Evolutionary conservation across 805 yeast species (phyloP).

Genomic region (Komagataella kurtzmanii): DNA sequence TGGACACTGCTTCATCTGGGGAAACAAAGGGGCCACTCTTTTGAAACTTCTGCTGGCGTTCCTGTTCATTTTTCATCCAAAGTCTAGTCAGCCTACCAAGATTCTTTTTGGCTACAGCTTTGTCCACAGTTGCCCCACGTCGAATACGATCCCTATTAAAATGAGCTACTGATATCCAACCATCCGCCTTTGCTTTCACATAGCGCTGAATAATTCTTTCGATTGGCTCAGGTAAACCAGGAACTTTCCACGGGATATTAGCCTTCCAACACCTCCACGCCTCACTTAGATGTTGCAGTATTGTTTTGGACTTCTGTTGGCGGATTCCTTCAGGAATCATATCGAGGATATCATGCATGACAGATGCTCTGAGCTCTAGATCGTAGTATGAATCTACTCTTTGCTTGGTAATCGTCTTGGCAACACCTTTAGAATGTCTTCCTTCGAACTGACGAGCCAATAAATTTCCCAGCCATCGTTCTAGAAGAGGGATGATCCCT

Average conservation of each 20-base stretch:
- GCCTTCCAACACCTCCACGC: constrained; percentile 99
- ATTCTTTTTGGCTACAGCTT: constrained; percentile 87
- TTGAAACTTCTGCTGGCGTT: constrained; percentile 66
- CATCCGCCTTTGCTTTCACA: constrained; percentile 90
- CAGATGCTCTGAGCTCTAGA: constrained; percentile 83
- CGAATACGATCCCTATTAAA: constrained; percentile 80
- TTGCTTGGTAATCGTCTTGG: constrained; percentile 91
- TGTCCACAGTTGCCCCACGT: constrained; percentile 87
- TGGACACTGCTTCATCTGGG: constrained; percentile 78
- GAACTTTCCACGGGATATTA: constrained; percentile 94
- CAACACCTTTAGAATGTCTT: constrained; percentile 78
- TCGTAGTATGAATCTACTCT: constrained; percentile 93
- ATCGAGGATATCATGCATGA: constrained; percentile 89
- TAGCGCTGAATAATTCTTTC: constrained; percentile 79
- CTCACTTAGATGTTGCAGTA: constrained; percentile 87
- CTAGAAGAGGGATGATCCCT: constrained; percentile 83
- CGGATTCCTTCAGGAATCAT: constrained; percentile 94
- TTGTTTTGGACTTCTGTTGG: constrained; percentile 74
- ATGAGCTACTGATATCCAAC: constrained; percentile 92
- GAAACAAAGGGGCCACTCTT: constrained; percentile 79
- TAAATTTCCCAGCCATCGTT: constrained; percentile 89
- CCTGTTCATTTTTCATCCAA: constrained; percentile 90
- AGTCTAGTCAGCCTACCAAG: constrained; percentile 82
- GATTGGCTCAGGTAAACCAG: constrained; percentile 88
- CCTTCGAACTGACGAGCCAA: constrained; percentile 94